A percentile compares a stretch with the other conserved stretches of the same genome.
Evolutionary conservation across 495 filamentous ascomycete species (phyloP).

Genomic region (Neurospora hispaniola): DNA sequence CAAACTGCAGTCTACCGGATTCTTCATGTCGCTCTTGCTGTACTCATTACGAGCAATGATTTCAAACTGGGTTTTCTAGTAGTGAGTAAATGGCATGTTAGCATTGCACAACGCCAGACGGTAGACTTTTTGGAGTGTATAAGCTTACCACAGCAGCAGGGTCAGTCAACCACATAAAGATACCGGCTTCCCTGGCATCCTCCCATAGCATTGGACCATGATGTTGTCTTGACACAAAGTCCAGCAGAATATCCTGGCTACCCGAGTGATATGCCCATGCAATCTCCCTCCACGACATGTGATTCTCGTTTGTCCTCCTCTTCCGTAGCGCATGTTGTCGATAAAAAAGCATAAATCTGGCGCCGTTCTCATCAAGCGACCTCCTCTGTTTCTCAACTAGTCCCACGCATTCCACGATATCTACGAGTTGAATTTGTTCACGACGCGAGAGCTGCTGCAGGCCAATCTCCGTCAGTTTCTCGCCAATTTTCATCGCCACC

Average conservation of each 20-base stretch:
- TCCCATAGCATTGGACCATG: slow-evolving; percentile 72
- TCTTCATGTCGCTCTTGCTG: slow-evolving; percentile 74
- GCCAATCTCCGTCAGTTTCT: slow-evolving; percentile 60
- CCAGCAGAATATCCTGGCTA: slow-evolving; percentile 86
- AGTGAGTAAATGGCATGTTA: neutral
- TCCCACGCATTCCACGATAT: slow-evolving; percentile 81
- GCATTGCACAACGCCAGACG: neutral
- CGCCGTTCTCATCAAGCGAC: slow-evolving; percentile 87
- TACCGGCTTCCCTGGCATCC: slow-evolving; percentile 72
- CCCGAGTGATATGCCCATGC: slow-evolving; percentile 87
- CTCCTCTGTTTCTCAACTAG: slow-evolving; percentile 80
- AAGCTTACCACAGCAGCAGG: slow-evolving; percentile 57
- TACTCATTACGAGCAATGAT: slow-evolving; percentile 87
- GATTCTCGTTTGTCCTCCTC: slow-evolving; percentile 50
- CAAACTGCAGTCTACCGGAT: slow-evolving; percentile 87
- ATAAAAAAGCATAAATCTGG: slow-evolving; percentile 85
- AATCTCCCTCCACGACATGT: slow-evolving; percentile 86
- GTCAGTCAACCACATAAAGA: slow-evolving; percentile 93
- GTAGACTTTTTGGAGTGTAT: neutral
- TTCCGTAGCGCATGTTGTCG: slow-evolving; percentile 69
- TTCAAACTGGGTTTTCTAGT: slow-evolving; percentile 71
- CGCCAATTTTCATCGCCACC: slow-evolving; percentile 60
- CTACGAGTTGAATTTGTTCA: slow-evolving; percentile 79
- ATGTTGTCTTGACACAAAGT: slow-evolving; percentile 75
- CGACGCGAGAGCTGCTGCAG: slow-evolving; percentile 78